Evolutionary conservation across 78 protist species (phyloP), one percentile per base, ranked within the genome.

Genomic region (Cyanophora paradoxa): DNA sequence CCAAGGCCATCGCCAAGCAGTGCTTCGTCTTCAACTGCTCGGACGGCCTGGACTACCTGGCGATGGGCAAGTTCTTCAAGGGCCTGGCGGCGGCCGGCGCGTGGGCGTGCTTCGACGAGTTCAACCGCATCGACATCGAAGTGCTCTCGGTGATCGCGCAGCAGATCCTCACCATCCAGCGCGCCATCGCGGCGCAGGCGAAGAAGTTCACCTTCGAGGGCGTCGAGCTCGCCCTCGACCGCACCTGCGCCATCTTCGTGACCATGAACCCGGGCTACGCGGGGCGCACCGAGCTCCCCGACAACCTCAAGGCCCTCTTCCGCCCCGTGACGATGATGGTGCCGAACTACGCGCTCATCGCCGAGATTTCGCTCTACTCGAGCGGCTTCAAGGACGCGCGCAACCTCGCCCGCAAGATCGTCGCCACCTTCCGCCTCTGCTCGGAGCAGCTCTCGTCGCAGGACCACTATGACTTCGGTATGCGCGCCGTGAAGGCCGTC

Each of bases 71-170:
- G 71, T 70, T 86, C 72, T 88, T 91, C 87, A 50, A 52, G 28
- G 95, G 95, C 1, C 83, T 91, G n/a, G 86, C 85, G 22, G 0
- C 48, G 71, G 44, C 75, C 2, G 95, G 95, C 17, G 82, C 89
- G 4, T 91, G 92, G 93, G 64, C 84, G 16, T 88, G 92, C 76
- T 85, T 91, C 50, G 95, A 91, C 71, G 95, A 91, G 86, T 91
- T 91, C 83, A 88, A 91, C 79, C 83, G 95, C 7, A 88, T 91
- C 64, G 89, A 80, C 57, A 16, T 77, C 52, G 89, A 78, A 56
- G 84, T 79, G 30, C 77, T 79, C 52, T 79, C 88, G 3, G 88
- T 84, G 24, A 61, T 85, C 56, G 81, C 89, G 30, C 81, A 77
- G 69, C 89, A 85, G 70, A 19, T 85, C 34, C 22, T 33, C n/a